These are phyloP conservation scores for Russula ochroleuca DNA, from an alignment of 768 basidiomycete genomes.

Conservation along the genomic window DNA sequence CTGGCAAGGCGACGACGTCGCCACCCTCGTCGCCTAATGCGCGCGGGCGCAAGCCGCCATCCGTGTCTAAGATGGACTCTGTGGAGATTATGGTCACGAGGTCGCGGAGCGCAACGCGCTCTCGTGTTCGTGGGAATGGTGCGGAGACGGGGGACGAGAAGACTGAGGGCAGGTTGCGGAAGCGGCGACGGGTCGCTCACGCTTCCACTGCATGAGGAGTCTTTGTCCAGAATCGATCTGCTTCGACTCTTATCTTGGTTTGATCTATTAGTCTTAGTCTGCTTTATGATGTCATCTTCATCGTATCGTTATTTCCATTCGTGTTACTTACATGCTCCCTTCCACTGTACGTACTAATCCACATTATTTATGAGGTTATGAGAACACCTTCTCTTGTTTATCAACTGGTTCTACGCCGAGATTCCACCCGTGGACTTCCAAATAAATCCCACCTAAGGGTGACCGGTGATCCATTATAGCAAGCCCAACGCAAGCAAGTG, in stretches of 20 bases:
- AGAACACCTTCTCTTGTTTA: background rate
- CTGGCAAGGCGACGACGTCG: background rate
- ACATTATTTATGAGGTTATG: background rate
- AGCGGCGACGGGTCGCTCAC: conserved; percentile 18
- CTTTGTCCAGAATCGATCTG: too few species aligned
- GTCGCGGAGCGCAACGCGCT: conserved; percentile 18
- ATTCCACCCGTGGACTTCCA: background rate
- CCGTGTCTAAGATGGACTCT: conserved; percentile 14
- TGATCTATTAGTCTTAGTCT: background rate
- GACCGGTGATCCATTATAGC: too few species aligned
- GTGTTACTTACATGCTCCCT: background rate
- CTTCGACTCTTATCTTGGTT: too few species aligned
- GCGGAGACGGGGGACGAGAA: conserved; percentile 23
- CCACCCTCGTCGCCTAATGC: background rate
- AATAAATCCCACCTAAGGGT: too few species aligned
- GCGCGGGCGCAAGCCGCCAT: conserved; percentile 19
- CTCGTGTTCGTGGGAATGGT: conserved; percentile 14
- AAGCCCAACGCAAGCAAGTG: too few species aligned
- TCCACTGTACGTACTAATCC: background rate
- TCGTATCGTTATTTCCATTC: background rate
- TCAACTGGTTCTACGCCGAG: background rate
- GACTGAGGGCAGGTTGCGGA: conserved; percentile 15
- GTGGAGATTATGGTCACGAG: conserved; percentile 19
- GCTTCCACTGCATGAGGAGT: background rate
- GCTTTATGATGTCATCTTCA: background rate